Conservation (phyloP, 2,329 filamentous ascomycete species). For the Tolypocladium amazonense region DNA sequence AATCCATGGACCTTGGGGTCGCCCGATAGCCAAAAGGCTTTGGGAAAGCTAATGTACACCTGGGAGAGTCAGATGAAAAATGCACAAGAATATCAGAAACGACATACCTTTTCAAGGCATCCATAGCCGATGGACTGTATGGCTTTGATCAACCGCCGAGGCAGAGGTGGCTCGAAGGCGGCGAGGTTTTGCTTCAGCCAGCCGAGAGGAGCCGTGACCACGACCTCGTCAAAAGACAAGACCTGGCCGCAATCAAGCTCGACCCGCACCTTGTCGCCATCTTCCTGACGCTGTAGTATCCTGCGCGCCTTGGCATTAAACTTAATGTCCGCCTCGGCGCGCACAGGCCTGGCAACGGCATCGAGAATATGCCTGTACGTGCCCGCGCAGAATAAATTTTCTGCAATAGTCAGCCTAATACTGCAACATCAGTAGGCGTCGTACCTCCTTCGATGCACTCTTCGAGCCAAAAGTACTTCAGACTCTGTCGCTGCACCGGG, state of each 20-base stretch:
- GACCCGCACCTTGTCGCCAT: constrained; percentile 27
- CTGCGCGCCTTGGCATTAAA: constrained; percentile 36
- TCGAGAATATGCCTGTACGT: constrained; percentile 50
- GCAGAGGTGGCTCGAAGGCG: constrained; percentile 52
- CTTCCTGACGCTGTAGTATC: constrained; percentile 22
- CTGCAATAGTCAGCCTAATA: constrained; percentile 19
- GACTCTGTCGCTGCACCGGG: constrained; percentile 51
- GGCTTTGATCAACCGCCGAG: constrained; percentile 43
- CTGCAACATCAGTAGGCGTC: constrained; percentile 4
- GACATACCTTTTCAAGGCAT: constrained; percentile 54
- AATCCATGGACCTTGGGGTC: constrained; percentile 49
- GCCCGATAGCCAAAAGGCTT: constrained; percentile 57
- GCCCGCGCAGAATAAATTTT: constrained; percentile 49
- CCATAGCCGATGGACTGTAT: constrained; percentile 60
- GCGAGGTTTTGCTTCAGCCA: constrained; percentile 52
- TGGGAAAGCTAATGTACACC: constrained; percentile 60
- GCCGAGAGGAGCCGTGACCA: constrained; percentile 58
- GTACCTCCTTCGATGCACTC: constrained; percentile 63
- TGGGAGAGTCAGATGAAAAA: constrained; percentile 7
- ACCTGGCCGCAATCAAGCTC: constrained; percentile 31
- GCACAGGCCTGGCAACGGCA: constrained; percentile 44
- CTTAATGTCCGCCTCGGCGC: constrained; percentile 43
- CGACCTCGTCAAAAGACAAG: constrained; percentile 54
- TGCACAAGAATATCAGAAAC: background rate
- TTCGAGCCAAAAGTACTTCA: constrained; percentile 71